Conservation (phyloP, 1,284 basidiomycete species). For the Leccinum huronense region DNA sequence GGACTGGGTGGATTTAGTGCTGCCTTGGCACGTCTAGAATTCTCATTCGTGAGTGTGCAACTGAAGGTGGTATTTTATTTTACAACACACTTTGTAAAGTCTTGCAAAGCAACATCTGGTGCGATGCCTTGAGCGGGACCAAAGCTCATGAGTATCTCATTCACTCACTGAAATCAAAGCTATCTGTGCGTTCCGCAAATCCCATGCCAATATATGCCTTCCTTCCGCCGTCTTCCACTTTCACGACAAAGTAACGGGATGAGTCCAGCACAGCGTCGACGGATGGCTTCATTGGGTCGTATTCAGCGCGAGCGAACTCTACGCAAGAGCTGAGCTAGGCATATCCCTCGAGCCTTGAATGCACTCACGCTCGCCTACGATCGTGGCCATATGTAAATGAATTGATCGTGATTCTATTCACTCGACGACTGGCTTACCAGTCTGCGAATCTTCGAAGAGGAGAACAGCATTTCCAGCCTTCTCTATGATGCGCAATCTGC, state of each 20-base stretch:
- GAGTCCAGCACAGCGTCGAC: constrained; percentile 97
- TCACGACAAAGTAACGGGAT: constrained; percentile 92
- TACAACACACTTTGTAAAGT: constrained; percentile 79
- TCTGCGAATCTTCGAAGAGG: constrained; percentile 73
- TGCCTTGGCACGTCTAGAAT: constrained; percentile 61
- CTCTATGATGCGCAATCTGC: constrained; percentile 82
- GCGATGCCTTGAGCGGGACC: constrained; percentile 10
- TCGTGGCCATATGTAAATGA: constrained; percentile 9
- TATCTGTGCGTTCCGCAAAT: constrained; percentile 87
- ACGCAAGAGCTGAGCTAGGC: constrained; percentile 14
- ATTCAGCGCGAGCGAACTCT: constrained; percentile 93
- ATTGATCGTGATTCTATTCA: constrained; percentile 2
- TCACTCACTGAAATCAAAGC: constrained; percentile 87
- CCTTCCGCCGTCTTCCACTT: constrained; percentile 84
- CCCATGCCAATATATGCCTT: constrained; percentile 95
- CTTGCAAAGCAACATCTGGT: constrained; percentile 89
- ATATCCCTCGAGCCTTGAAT: constrained; percentile 12
- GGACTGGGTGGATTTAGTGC: constrained; percentile 54
- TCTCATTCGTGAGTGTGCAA: constrained; percentile 1
- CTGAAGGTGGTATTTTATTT: background rate
- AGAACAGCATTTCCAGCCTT: constrained; percentile 58
- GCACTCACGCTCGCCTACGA: constrained; percentile 59
- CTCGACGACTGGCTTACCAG: constrained; percentile 47
- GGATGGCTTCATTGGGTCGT: constrained; percentile 76
- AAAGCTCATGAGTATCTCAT: background rate